phyloP scores from a whole-genome alignment of 345 rosid genomes.

The Citrus sinensis region DNA sequence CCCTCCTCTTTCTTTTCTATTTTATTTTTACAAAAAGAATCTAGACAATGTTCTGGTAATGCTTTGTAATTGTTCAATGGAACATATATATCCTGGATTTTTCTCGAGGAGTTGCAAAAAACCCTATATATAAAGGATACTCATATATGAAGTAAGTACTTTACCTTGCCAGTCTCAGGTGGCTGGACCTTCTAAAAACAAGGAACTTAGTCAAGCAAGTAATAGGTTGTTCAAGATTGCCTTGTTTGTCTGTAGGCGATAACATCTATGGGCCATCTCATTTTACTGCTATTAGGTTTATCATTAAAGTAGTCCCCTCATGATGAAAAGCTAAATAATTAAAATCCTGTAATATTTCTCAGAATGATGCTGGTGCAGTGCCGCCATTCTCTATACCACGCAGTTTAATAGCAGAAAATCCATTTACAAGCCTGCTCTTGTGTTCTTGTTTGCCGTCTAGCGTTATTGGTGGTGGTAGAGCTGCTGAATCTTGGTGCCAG shows the following conservation, averaged over 20 bases:
- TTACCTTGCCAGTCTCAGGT: background rate
- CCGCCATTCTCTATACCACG: conserved; percentile 75
- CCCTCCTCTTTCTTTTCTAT: background rate
- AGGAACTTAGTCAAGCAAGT: background rate
- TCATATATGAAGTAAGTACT: background rate
- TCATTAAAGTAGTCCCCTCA: background rate
- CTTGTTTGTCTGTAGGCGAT: background rate
- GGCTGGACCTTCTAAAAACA: background rate
- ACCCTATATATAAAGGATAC: background rate
- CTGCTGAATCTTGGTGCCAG: conserved; percentile 74
- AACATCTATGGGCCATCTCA: background rate
- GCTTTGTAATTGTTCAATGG: background rate
- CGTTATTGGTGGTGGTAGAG: conserved; percentile 26
- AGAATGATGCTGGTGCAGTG: conserved; percentile 76
- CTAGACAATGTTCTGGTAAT: background rate
- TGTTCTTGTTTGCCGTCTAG: conserved; percentile 53
- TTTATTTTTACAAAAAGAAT: background rate
- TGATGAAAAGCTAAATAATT: conserved; percentile 14
- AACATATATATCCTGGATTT: background rate
- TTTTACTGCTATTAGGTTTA: background rate
- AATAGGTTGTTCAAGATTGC: background rate
- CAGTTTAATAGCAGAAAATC: conserved; percentile 84
- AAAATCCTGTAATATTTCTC: conserved; percentile 29
- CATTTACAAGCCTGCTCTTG: conserved; percentile 78
- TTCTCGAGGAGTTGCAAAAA: too few relatives aligned